phyloP scores from a whole-genome alignment of 805 yeast genomes.

The Grigorovia humatica region DNA sequence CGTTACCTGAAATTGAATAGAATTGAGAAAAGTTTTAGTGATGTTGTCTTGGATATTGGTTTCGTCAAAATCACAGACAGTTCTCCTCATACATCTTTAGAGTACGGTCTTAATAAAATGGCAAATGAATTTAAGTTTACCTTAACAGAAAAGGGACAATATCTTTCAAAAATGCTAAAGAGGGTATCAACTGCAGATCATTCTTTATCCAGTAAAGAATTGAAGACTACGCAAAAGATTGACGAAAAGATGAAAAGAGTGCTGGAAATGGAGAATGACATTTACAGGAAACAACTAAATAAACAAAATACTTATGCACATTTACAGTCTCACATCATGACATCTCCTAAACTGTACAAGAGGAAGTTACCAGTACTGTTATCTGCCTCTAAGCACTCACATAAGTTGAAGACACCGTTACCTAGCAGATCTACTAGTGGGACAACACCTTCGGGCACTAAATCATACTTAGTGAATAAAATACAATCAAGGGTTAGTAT shows the following conservation, averaged over 20 bases:
- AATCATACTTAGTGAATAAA: conserved; percentile 24
- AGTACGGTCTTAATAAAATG: conserved; percentile 19
- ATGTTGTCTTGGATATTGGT: conserved; percentile 21
- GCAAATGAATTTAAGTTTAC: conserved; percentile 19
- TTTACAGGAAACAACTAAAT: conserved; percentile 8
- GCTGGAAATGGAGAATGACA: conserved; percentile 16
- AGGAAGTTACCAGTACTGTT: conserved; percentile 25
- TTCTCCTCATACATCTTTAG: conserved; percentile 23
- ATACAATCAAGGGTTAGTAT: conserved; percentile 4
- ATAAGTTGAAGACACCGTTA: conserved; percentile 22
- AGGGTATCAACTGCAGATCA: conserved; percentile 13
- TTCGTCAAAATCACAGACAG: conserved; percentile 22
- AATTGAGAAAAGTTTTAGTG: conserved; percentile 24
- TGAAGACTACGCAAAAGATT: conserved; percentile 7
- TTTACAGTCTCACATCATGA: conserved; percentile 21
- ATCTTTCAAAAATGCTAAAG: conserved; percentile 13
- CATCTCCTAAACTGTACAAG: conserved; percentile 21
- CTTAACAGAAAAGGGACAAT: conserved; percentile 29
- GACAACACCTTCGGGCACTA: conserved; percentile 13
- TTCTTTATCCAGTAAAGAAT: conserved; percentile 3
- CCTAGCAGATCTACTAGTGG: conserved; percentile 7
- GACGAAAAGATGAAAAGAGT: conserved; percentile 23
- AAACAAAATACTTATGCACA: conserved; percentile 22
- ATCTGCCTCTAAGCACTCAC: conserved; percentile 17
- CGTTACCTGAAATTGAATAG: conserved; percentile 18